Evolutionary conservation across 805 yeast species (phyloP).

Genomic region (Cyberlindnera mrakii): DNA sequence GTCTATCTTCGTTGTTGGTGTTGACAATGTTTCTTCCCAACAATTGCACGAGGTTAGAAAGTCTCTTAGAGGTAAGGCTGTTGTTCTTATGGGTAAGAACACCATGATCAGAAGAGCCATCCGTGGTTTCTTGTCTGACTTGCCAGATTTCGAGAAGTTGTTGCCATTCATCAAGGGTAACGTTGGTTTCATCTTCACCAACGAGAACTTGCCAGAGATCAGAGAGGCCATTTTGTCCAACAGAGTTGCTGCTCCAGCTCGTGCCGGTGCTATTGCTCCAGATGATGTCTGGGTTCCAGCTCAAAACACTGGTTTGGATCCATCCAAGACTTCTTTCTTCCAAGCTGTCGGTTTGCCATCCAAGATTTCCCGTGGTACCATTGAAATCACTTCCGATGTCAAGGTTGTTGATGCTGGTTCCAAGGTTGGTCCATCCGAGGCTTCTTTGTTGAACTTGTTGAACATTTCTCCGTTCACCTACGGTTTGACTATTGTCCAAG

Average conservation of each 20-base stretch:
- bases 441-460: slow-evolving; percentile 97
- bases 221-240: slow-evolving; percentile 84
- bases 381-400: slow-evolving; percentile 96
- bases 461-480: slow-evolving; percentile 99
- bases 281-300: slow-evolving; percentile 97
- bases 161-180: slow-evolving; percentile 95
- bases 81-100: slow-evolving; percentile 99
- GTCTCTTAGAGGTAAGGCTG: slow-evolving; percentile 90
- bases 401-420: slow-evolving; percentile 82
- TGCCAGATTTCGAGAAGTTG: slow-evolving; percentile 93
- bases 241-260: slow-evolving; percentile 99
- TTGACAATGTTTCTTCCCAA: slow-evolving; percentile 99
- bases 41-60: slow-evolving; percentile 99
- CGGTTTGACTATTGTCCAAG: slow-evolving; percentile 96
- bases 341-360: slow-evolving; percentile 99
- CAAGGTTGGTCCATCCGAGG: slow-evolving; percentile 99
- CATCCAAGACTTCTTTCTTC: slow-evolving; percentile 99
- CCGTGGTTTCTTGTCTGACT: slow-evolving; percentile 89
- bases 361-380: slow-evolving; percentile 99
- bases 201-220: slow-evolving; percentile 84
- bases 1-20: slow-evolving; percentile 98
- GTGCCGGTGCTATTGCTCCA: slow-evolving; percentile 99
- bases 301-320: slow-evolving; percentile 99
- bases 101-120: slow-evolving; percentile 99
- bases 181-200: slow-evolving; percentile 99